phyloP scores from a whole-genome alignment of 441 rosid genomes.

The Mallotus repandus region DNA sequence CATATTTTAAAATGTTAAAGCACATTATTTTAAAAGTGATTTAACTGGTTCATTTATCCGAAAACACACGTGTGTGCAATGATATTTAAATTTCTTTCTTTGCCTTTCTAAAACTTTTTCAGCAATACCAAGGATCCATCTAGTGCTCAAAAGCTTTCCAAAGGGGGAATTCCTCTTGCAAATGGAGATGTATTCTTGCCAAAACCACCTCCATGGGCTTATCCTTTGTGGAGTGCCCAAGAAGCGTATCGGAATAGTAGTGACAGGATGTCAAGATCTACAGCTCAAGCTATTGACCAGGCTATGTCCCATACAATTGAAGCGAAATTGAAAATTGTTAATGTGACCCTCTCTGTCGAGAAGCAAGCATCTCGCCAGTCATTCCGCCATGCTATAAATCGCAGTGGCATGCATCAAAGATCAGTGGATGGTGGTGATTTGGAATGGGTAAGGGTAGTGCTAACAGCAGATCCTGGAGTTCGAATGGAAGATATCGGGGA shows the following conservation, averaged over 20 bases:
- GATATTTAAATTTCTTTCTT: slow-evolving; percentile 18
- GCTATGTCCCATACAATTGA: slow-evolving; percentile 91
- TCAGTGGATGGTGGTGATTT: slow-evolving; percentile 46
- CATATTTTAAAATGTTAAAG: background rate
- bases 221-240: slow-evolving; percentile 96
- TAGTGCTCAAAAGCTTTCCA: slow-evolving; percentile 81
- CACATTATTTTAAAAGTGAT: background rate
- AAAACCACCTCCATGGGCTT: slow-evolving; percentile 99
- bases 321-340: slow-evolving; percentile 69
- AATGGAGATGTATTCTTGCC: slow-evolving; percentile 95
- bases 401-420: slow-evolving; percentile 21
- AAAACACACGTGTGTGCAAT: background rate
- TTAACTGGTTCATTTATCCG: background rate
- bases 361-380: slow-evolving; percentile 36
- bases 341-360: slow-evolving; percentile 65
- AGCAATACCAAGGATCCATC: slow-evolving; percentile 72
- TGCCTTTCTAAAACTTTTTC: slow-evolving; percentile 18
- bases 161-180: slow-evolving; percentile 97
- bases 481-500: slow-evolving; percentile 73
- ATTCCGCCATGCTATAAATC: slow-evolving; percentile 17
- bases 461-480: slow-evolving; percentile 76
- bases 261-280: slow-evolving; percentile 91
- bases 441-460: slow-evolving; percentile 93
- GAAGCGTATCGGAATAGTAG: slow-evolving; percentile 95
- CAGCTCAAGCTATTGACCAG: slow-evolving; percentile 98